Evolutionary conservation across 2,329 filamentous ascomycete species (phyloP).

Genomic region (Diaporthe australafricana): DNA sequence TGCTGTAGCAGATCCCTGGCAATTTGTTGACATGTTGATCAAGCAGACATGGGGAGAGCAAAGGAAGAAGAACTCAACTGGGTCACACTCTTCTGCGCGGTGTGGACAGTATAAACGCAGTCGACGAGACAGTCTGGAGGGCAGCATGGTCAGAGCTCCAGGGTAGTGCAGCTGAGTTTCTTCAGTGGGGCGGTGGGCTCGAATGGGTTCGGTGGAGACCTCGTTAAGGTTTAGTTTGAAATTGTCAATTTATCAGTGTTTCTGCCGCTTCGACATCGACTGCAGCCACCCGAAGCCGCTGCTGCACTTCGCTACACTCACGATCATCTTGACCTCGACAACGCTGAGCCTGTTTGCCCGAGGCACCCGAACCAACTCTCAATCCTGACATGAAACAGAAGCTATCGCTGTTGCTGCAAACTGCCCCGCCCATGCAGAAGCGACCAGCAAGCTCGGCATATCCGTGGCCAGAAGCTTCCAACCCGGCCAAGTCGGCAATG

Average conservation of each 20-base stretch:
- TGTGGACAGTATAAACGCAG: background rate
- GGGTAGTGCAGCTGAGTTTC: conserved; percentile 24
- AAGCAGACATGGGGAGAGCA: background rate
- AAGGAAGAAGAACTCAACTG: background rate
- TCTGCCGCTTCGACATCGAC: background rate
- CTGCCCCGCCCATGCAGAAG: no score
- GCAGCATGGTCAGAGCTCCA: background rate
- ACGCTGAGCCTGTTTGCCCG: background rate
- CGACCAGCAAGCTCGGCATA: background rate
- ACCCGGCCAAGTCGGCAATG: background rate
- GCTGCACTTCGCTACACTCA: background rate
- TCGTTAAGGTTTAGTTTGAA: conserved; percentile 25
- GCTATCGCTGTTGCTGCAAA: background rate
- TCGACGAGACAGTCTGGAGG: background rate
- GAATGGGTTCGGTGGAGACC: background rate
- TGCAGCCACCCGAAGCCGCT: no score
- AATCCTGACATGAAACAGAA: background rate
- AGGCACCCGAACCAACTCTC: background rate
- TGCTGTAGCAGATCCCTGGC: background rate
- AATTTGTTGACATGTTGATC: background rate
- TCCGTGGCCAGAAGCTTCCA: background rate
- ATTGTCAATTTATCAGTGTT: conserved; percentile 10
- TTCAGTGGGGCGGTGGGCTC: conserved; percentile 19
- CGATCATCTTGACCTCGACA: background rate
- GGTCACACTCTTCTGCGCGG: background rate